A percentile compares a stretch with the other conserved stretches of the same genome.
These are phyloP conservation scores for Nemania serpens DNA, from an alignment of 2,329 filamentous ascomycete species.

Conservation along the genomic window DNA sequence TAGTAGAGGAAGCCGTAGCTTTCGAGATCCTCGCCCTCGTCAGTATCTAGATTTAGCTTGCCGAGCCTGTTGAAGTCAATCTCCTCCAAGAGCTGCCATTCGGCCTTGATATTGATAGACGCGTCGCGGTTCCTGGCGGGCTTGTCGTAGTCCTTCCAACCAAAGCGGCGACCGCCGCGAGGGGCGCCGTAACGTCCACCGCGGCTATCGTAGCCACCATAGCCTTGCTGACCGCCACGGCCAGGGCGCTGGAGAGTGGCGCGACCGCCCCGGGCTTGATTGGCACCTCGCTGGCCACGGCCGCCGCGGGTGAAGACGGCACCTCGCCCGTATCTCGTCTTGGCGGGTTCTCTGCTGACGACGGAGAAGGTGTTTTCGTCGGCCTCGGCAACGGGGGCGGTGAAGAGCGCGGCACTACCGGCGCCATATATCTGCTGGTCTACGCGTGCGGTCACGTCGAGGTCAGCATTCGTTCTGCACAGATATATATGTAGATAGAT, in stretches of 20 bases:
- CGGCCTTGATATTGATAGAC: conserved; percentile 92
- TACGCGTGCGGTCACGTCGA: conserved; percentile 44
- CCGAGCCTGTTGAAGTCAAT: conserved; percentile 95
- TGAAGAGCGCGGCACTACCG: conserved; percentile 83
- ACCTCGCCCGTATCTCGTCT: conserved; percentile 86
- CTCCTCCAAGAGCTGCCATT: conserved; percentile 96
- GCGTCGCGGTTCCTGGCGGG: conserved; percentile 94
- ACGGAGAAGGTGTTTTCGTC: conserved; percentile 98
- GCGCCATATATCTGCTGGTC: conserved; percentile 97
- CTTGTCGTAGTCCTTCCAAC: conserved; percentile 99
- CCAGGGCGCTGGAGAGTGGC: conserved; percentile 72
- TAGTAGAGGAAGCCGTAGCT: conserved; percentile 97
- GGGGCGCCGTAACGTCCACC: conserved; percentile 72
- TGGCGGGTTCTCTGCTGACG: conserved; percentile 88
- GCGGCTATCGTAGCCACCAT: conserved; percentile 69
- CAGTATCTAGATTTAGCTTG: conserved; percentile 94
- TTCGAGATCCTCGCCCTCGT: conserved; percentile 93
- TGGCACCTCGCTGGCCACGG: conserved; percentile 77
- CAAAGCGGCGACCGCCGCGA: conserved; percentile 84
- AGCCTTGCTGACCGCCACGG: conserved; percentile 67
- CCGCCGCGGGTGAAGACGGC: conserved; percentile 88
- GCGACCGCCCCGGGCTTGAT: conserved; percentile 62
- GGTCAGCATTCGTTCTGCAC: conserved; percentile 31
- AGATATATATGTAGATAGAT: no score
- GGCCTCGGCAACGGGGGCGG: conserved; percentile 80